Base-by-base conservation (phyloP, 2,329 filamentous ascomycete species). In the Cryphonectria nitschkei region DNA sequence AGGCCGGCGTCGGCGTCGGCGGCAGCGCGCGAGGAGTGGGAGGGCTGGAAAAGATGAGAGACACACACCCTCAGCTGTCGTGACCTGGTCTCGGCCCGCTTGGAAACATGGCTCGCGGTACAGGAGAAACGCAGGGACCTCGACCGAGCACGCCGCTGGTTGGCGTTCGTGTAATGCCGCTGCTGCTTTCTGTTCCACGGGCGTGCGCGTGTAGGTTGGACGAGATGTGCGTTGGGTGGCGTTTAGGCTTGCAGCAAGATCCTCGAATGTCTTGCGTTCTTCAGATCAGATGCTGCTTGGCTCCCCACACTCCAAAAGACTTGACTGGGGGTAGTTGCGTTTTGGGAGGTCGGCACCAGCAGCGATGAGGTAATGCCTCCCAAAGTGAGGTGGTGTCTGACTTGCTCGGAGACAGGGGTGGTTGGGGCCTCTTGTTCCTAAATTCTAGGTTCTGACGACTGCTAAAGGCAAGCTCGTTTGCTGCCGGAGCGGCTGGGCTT, bases 51-150 rank as follows among this genome's bases (percentile, higher is more conserved):
- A 63, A 58, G 71, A 32, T 34, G 63, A 52, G 68, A 67, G 64
- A 71, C 60, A 72, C 74, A 65, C 74, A 73, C 60, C 72, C 73
- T 75, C 70, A 71, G 68, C 69, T 64, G 66, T 70, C 66, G 65
- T 16, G 70, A 64, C 34, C 62, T 64, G 65, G 68, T 72, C 65
- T 67, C 50, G 39, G 72, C 68, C 66, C 68, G 65, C 46, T 66
- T 68, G 63, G 64, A 73, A 66, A 70, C 71, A 73, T 73, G 69
- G 71, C 62, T 67, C 54, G 56, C 43, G 32, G 58, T 67, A 56
- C 29, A 32, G 37, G 41, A 37, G 19, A 54, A 54, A 34, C 32
- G 29, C 19, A 50, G 41, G 39, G 41, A 29, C 22, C 39, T 52
- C 22, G 43, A 50, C 50, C 63, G 41, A 64, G 61, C 39, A 39